These are phyloP conservation scores for Dentiscutata heterogama DNA, from an alignment of 371 early-diverging fungal species.

Conservation along the genomic window DNA sequence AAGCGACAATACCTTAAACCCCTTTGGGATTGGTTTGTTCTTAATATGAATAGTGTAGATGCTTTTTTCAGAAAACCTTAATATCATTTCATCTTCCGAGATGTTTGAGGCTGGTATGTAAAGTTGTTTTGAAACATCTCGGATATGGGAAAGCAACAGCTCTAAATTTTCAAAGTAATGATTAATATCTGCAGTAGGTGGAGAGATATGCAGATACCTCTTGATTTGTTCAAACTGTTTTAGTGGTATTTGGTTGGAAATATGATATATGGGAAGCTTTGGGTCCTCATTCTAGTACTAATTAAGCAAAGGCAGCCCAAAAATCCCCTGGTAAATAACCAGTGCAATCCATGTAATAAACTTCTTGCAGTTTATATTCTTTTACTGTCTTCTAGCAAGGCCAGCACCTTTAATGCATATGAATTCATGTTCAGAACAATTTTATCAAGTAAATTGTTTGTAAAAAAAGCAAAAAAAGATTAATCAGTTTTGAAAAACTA, in stretches of 20 bases:
- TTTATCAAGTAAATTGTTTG: not conserved
- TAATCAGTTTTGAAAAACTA: no score
- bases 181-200: not conserved
- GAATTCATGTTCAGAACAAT: not conserved
- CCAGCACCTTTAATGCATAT: not conserved
- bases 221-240: not conserved
- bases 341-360: not conserved
- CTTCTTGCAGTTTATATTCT: not conserved
- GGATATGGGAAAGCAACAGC: conserved; percentile 10
- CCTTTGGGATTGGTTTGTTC: conserved; percentile 37
- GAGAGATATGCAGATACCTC: not conserved
- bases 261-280: not conserved
- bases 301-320: not conserved
- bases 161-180: conserved; percentile 35
- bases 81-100: conserved; percentile 47
- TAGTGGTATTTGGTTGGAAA: not conserved
- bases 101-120: conserved; percentile 40
- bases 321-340: not conserved
- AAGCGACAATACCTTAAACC: conserved; percentile 47
- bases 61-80: conserved; percentile 44
- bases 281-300: not conserved
- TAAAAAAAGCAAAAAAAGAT: not conserved
- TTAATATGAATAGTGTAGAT: no score
- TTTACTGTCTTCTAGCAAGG: not conserved
- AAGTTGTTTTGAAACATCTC: conserved; percentile 28